These are phyloP conservation scores for Nothomitra cinnamomea DNA, from an alignment of 2,329 filamentous ascomycete genomes.

Conservation along the genomic window DNA sequence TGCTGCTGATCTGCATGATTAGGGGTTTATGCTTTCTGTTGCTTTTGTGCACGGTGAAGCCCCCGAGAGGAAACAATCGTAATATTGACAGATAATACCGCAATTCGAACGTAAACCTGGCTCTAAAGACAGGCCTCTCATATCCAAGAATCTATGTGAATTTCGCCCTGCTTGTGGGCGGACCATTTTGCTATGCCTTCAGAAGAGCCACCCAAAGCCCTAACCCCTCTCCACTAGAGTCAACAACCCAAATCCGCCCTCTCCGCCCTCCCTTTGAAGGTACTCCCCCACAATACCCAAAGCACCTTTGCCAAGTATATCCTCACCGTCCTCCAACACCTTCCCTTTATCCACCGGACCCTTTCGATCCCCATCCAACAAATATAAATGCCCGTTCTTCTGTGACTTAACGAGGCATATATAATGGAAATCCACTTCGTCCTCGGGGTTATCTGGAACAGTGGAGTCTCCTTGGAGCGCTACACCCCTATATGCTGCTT, in stretches of 20 bases:
- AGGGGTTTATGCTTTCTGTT: no score
- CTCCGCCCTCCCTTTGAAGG: background rate
- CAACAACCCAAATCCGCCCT: background rate
- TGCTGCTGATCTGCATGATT: no score
- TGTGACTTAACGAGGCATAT: conserved; percentile 18
- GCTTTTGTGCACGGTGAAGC: no score
- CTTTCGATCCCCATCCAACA: conserved; percentile 19
- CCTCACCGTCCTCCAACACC: background rate
- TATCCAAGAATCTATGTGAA: no score
- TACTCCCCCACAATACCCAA: background rate
- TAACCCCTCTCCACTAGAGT: background rate
- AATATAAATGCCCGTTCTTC: conserved; percentile 14
- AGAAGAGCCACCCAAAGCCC: no score
- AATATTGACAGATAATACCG: no score
- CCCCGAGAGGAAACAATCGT: no score
- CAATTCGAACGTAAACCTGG: no score
- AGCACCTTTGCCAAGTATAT: background rate
- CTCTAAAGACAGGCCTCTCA: no score
- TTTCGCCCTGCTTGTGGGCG: no score
- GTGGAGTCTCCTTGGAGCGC: conserved; percentile 16
- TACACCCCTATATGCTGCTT: conserved; percentile 15
- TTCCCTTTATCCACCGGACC: conserved; percentile 12
- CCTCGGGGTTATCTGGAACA: conserved; percentile 15
- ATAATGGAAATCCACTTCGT: conserved; percentile 20
- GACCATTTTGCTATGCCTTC: no score